Base-by-base conservation (phyloP, 345 rosid genomes). In the Gossypium sturtianum region DNA sequence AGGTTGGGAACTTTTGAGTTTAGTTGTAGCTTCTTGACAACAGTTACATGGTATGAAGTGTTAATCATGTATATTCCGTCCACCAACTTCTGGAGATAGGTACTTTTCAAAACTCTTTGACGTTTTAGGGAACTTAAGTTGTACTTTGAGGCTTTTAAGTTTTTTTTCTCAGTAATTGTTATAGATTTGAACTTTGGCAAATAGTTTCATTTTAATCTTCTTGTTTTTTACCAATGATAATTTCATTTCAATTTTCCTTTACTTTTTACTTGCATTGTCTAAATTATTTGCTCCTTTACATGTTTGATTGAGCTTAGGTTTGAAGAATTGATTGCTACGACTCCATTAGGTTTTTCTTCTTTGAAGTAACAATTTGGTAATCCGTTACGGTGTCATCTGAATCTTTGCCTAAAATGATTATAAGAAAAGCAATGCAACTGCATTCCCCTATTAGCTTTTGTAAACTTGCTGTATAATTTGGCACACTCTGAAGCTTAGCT, bases 61-160 rank as follows among this genome's bases (percentile, higher is more conserved):
- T 66, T 53, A 65, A 76, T 78, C 80, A 57, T 83, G 86, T 83
- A 83, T 73, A 80, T 80, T 80, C 83, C 41, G 45, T 73, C 60
- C 72, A 53, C 82, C 41, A 17, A 73, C 78, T 78, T 73, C 72
- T 70, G 71, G 72, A 70, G 82, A 78, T 78, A 80, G 86, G 86
- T 80, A 84, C 72, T 71, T 81, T 65, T 62, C 68, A 67, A 74
- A 74, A 52, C 52, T 73, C 68, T 78, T 75, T 60, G 64, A 78
- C 44, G 70, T 70, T 76, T 68, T 75, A 78, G 84, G 83, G 71
- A 83, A 79, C 54, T 57, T 79, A 80, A 70, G 73, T 58, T 78
- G 79, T 74, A 76, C 72, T 78, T 71, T 61, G 75, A 83, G 82
- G 77, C 77, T 66, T 77, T 65, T 11, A 65, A 19, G 69, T 43